Conservation (phyloP, 2,329 filamentous ascomycete genomes). For the Pyrenophora seminiperda region DNA sequence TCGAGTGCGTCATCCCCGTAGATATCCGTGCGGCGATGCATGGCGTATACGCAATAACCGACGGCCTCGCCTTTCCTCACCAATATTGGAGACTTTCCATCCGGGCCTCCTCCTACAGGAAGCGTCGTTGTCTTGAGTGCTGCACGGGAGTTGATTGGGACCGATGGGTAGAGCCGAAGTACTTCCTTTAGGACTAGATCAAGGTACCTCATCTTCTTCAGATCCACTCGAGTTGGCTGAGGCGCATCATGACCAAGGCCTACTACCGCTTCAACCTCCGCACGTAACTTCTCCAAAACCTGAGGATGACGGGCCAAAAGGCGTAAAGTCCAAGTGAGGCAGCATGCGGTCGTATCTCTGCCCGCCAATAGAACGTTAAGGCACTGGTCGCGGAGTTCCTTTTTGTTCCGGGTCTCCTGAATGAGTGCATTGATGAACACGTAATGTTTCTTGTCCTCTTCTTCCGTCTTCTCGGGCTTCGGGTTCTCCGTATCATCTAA, state of each 20-base stretch:
- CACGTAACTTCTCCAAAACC: slow-evolving; percentile 36
- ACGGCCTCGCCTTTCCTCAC: slow-evolving; percentile 38
- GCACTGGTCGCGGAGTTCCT: slow-evolving; percentile 79
- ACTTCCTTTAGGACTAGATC: slow-evolving; percentile 40
- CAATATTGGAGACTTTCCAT: slow-evolving; percentile 39
- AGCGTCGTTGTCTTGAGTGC: slow-evolving; percentile 35
- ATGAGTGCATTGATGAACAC: slow-evolving; percentile 88
- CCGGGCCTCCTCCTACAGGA: slow-evolving; percentile 39
- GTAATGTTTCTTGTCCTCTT: slow-evolving; percentile 52
- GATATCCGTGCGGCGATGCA: slow-evolving; percentile 44
- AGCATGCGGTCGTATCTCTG: slow-evolving; percentile 83
- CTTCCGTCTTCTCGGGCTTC: slow-evolving; percentile 18
- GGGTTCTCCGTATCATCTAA: slow-evolving; percentile 20
- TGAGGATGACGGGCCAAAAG: slow-evolving; percentile 44
- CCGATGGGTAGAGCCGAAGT: slow-evolving; percentile 40
- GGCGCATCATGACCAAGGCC: slow-evolving; percentile 31
- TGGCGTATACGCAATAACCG: slow-evolving; percentile 35
- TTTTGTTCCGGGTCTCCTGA: slow-evolving; percentile 68
- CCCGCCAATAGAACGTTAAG: slow-evolving; percentile 82
- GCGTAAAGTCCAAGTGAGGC: slow-evolving; percentile 72
- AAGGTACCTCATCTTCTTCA: slow-evolving; percentile 13
- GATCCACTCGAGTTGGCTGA: slow-evolving; percentile 18
- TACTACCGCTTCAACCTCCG: slow-evolving; percentile 32
- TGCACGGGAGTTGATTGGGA: slow-evolving; percentile 35
- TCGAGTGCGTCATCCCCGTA: slow-evolving; percentile 45